These are phyloP conservation scores for Colletotrichum viniferum DNA, from an alignment of 2,329 filamentous ascomycete species.

Conservation along the genomic window DNA sequence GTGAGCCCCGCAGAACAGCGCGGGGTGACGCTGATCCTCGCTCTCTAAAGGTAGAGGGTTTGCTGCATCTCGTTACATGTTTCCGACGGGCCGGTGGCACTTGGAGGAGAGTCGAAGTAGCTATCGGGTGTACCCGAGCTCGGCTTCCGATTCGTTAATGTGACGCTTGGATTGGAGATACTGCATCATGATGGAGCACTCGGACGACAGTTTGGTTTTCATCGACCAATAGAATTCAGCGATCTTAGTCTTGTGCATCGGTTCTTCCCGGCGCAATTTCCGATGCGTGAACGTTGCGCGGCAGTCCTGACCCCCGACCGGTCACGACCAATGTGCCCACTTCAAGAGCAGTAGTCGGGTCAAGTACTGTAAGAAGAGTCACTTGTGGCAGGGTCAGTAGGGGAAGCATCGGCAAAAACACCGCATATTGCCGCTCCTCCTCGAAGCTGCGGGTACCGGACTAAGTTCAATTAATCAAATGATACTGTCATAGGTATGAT, in stretches of 20 bases:
- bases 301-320: neutral
- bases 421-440: neutral
- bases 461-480: fast-evolving
- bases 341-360: neutral
- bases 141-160: neutral
- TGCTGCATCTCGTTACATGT: neutral
- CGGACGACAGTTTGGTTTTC: neutral
- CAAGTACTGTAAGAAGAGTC: neutral
- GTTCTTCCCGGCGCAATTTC: neutral
- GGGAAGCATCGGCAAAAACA: too few relatives aligned
- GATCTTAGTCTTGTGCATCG: neutral
- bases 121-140: neutral
- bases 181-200: neutral
- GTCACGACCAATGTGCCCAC: neutral
- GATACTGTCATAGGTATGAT: neutral
- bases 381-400: too few relatives aligned
- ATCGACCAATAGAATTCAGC: neutral
- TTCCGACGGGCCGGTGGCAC: neutral
- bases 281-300: neutral
- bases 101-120: neutral
- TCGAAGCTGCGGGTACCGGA: neutral
- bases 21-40: neutral
- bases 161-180: neutral
- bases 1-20: neutral
- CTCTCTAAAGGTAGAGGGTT: neutral